A percentile compares a stretch with the other conserved stretches of the same genome.
phyloP scores from a whole-genome alignment of 495 filamentous ascomycete genomes.

The Daldinia loculata region DNA sequence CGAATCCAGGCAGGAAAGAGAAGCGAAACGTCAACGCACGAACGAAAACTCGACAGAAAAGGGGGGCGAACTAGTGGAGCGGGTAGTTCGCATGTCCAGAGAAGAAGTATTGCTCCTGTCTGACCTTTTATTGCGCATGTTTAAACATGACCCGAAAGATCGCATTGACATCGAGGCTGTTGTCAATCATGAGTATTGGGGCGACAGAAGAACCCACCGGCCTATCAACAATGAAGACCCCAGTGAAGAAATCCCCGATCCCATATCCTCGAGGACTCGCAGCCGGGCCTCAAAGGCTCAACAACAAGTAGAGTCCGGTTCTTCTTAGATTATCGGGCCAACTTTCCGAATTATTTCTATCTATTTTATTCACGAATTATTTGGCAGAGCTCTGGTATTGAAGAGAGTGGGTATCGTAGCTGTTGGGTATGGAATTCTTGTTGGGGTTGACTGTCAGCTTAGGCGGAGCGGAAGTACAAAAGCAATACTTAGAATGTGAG shows the following conservation, averaged over 20 bases:
- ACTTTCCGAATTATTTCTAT: neutral
- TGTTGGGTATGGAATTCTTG: neutral
- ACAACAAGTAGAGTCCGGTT: neutral
- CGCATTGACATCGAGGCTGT: slow-evolving; percentile 26
- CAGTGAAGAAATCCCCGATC: slow-evolving; percentile 13
- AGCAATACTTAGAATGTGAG: neutral
- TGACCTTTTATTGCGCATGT: slow-evolving; percentile 37
- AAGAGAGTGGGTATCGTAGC: neutral
- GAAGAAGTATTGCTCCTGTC: slow-evolving; percentile 35
- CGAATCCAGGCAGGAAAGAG: neutral
- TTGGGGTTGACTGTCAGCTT: neutral
- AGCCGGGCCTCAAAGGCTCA: slow-evolving; percentile 1
- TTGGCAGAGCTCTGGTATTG: neutral
- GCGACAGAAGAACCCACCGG: slow-evolving; percentile 19
- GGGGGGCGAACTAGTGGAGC: slow-evolving; percentile 5
- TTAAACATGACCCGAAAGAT: slow-evolving; percentile 35
- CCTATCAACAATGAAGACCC: neutral
- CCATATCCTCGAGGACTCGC: slow-evolving; percentile 28
- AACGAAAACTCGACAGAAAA: neutral
- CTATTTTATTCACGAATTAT: neutral
- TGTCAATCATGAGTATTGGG: slow-evolving; percentile 24
- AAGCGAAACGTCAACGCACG: slow-evolving; percentile 12
- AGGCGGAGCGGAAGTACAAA: neutral
- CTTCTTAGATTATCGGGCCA: neutral
- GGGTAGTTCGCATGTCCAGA: slow-evolving; percentile 7